Evolutionary conservation across 2,329 filamentous ascomycete genomes (phyloP), one percentile per base, ranked within the genome.

Genomic region (Corynespora cassiicola): DNA sequence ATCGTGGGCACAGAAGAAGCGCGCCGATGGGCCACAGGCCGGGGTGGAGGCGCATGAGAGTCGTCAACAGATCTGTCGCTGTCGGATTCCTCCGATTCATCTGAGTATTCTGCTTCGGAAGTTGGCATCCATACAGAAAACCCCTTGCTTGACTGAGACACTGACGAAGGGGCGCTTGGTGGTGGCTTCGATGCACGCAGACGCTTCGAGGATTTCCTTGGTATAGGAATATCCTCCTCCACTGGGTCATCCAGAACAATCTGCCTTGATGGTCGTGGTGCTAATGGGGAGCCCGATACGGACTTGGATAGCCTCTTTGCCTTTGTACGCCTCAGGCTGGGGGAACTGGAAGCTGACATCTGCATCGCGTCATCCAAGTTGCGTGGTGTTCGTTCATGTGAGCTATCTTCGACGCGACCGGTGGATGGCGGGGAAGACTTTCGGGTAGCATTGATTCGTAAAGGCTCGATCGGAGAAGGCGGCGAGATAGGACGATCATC

Each of bases 111-210:
- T 7, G 58, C 46, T 25, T 71, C 67, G 4, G 70, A 56, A 11
- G 42, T 49, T 17, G 75, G 75, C 55, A 76, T 64, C 75, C 75
- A 78, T 9, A 77, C 75, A 34, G 68, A 74, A 54, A 73, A 77
- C 30, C 68, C 69, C 47, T 70, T 71, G 38, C 62, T 62, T 45
- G 54, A 52, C 18, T 53, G 45, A 34, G 60, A 58, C 31, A 61
- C 45, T 20, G 52, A 42, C 4, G 52, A 56, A 20, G 55, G 31
- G 17, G 56, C 50, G 9, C 58, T 43, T 4, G 56, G 54, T 21
- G 56, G 47, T 31, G 58, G 54, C 32, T 31, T 28, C 23, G n/a
- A 18, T 11, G n/a, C n/a, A n/a, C n/a, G 22, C 22, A 24, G 36
- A 9, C 28, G 43, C 45, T 5, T 54, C 37, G 17, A 44, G 35